Evolutionary conservation across 140 eudicot species (phyloP), one percentile per base, ranked within the genome.

Genomic region (Anethum foeniculum): DNA sequence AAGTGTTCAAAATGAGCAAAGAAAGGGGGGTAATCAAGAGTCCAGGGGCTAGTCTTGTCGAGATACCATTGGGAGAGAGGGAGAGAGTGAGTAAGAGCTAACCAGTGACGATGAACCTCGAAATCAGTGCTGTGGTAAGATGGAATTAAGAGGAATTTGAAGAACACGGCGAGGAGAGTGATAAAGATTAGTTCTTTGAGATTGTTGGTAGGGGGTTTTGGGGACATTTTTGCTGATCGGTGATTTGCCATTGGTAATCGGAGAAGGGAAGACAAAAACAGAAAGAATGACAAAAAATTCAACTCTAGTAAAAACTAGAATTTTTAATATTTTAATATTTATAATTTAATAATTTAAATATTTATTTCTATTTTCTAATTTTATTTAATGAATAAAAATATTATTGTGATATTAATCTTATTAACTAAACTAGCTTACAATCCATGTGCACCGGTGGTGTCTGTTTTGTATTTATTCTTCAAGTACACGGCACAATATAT

Each of bases 31-130:
- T 93, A 93, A 72, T 93, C 98, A 75, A 93, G 98, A 43, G 98
- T 91, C 98, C 98, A 93, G 30, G 86, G 94, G 77, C 90, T 85
- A 77, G 94, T 89, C 69, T 90, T 85, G 77, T 89, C 94, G 77
- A 90, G 85, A 86, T 93, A 93, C 96, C 98, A 93, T 1, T 81
- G 89, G 44, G 94, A 64, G 77, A 93, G 87, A 41, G 96, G 89
- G 62, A 93, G 90, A 83, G 96, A 83, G 82, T 93, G 92, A 52
- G 96, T 93, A 34, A 89, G 77, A 77, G 98, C 98, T 10, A 91
- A 89, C 98, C 98, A 91, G 76, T 91, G 88, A 82, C 94, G 98
- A 87, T 93, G 96, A 86, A 93, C 96, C 71, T 91, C 98, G 85
- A 93, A 93, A 80, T 93, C 98, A 38, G 98, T 93, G 87, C 98